A percentile compares a stretch with the other conserved stretches of the same genome.
Evolutionary conservation across 2,329 filamentous ascomycete species (phyloP).

Genomic region (Alternaria postmessia): DNA sequence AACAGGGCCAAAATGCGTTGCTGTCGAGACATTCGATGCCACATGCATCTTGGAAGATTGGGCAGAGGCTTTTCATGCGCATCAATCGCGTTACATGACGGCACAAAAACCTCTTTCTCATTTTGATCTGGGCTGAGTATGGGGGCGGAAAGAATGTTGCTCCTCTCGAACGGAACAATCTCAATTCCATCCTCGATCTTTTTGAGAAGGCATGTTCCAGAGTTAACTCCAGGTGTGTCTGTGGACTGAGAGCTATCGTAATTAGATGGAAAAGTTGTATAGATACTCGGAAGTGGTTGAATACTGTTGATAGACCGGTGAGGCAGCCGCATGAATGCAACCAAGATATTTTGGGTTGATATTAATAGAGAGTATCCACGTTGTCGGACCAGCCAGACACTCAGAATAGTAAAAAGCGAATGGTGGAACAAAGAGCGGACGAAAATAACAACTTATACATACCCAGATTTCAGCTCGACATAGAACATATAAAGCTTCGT

Average conservation of each 20-base stretch:
- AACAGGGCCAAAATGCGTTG: slow-evolving; percentile 34
- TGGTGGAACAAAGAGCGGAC: slow-evolving; percentile 18
- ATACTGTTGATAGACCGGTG: slow-evolving; percentile 33
- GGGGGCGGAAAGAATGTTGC: slow-evolving; percentile 33
- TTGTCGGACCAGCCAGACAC: slow-evolving; percentile 25
- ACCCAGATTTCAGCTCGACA: slow-evolving; percentile 6
- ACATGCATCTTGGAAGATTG: slow-evolving; percentile 27
- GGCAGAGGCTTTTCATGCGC: slow-evolving; percentile 36
- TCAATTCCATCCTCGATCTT: slow-evolving; percentile 42
- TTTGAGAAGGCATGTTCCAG: slow-evolving; percentile 19
- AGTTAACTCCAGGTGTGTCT: slow-evolving; percentile 19
- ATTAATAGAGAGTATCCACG: background rate
- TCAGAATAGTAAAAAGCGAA: slow-evolving; percentile 8
- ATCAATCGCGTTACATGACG: slow-evolving; percentile 4
- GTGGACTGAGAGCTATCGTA: slow-evolving; percentile 14
- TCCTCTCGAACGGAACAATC: slow-evolving; percentile 40
- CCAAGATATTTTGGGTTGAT: background rate
- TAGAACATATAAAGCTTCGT: slow-evolving; percentile 20
- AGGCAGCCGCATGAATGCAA: slow-evolving; percentile 35
- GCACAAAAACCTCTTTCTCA: slow-evolving; percentile 40
- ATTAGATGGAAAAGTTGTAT: slow-evolving; percentile 33
- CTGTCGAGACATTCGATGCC: slow-evolving; percentile 31
- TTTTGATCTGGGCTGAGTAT: slow-evolving; percentile 36
- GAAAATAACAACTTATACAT: slow-evolving; percentile 31
- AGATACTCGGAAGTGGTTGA: slow-evolving; percentile 38